Evolutionary conservation across 331 rosid genomes (phyloP), one percentile per base, ranked within the genome.

Genomic region (Malus hybrid): DNA sequence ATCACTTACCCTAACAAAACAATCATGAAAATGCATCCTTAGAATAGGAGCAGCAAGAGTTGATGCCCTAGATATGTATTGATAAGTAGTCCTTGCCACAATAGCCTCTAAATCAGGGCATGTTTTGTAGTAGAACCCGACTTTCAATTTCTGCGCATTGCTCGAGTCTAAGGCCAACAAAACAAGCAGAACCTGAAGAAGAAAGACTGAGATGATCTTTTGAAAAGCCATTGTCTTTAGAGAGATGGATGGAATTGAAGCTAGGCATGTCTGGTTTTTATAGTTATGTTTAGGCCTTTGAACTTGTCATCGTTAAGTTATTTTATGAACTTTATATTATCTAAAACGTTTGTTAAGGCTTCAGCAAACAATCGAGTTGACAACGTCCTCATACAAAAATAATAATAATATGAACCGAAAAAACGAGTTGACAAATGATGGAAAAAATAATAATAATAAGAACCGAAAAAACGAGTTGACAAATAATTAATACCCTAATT

Each of bases 1-100:
- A 10, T 44, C 22, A 69, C 78, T 10, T 65, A 83, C 90, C 85
- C 84, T 79, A 39, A 83, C 84, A 63, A 83, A 86, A 70, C 90
- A 86, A 74, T 86, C 87, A 61, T 86, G 85, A 44, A 82, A 78
- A 28, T 83, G 87, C 82, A 76, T 54, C 60, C 90, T 81, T 48
- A 83, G 44, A 8, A 86, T 67, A 69, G 87, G 12, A 63, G 90
- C 80, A 5, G 87, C 87, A 54, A 86, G 78, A 4, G 79, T 62
- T 66, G 87, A 79, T 6, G 64, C 29, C 48, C 69, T 46, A 61
- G 75, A 69, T 20, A 83, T 29, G 75, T 63, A 82, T 1, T 19
- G 9, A 14, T 44, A 29, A 3, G 85, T 80, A 6, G 82, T 80
- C 42, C 29, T 10, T 20, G 61, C 20, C 12, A 82, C 61, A 48